Evolutionary conservation across 1,284 basidiomycete species (phyloP), one percentile per base, ranked within the genome.

Genomic region (Cerrena zonata): DNA sequence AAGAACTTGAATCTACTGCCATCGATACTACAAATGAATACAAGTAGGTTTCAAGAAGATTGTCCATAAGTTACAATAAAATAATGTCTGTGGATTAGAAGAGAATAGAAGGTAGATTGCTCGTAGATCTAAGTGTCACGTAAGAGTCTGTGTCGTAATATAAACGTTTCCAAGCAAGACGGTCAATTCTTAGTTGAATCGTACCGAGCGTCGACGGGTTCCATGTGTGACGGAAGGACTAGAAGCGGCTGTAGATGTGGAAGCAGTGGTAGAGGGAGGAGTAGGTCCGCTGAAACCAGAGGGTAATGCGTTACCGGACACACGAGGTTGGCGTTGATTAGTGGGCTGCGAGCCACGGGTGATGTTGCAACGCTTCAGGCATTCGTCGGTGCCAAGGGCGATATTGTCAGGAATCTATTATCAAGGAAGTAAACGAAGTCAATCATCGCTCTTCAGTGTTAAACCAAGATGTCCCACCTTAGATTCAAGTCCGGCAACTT

Each of bases 401-500:
- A 59, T 49, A 40, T 56, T 59, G 37, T 59, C 54, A 4, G 56
- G 56, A 30, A 59, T 59, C 56, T 59, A 36, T 2, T 2, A 41
- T 5, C 7, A 41, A 13, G 42, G n/a, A 42, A 41, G n/a, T 39
- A 23, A 5, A 23, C 24, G 22, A 15, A 45, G 19, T 26, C 25
- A 23, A 22, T 7, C 11, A n/a, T 19, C 38, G 21, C n/a, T n/a
- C n/a, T n/a, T n/a, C n/a, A n/a, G n/a, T n/a, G n/a, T 44, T 13
- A 7, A 11, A 22, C 25, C 7, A 2, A 22, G 38, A n/a, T 4
- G 4, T 13, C 49, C 18, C 30, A 54, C 56, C 56, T 53, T 53
- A n/a, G 50, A 34, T 41, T 63, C 63, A 39, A 65, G 54, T 2
- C 52, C 55, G 1, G 50, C 58, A 15, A 66, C 56, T 39, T 61